Base-by-base conservation (phyloP, 2,329 filamentous ascomycete species). In the Beauveria sp. region DNA sequence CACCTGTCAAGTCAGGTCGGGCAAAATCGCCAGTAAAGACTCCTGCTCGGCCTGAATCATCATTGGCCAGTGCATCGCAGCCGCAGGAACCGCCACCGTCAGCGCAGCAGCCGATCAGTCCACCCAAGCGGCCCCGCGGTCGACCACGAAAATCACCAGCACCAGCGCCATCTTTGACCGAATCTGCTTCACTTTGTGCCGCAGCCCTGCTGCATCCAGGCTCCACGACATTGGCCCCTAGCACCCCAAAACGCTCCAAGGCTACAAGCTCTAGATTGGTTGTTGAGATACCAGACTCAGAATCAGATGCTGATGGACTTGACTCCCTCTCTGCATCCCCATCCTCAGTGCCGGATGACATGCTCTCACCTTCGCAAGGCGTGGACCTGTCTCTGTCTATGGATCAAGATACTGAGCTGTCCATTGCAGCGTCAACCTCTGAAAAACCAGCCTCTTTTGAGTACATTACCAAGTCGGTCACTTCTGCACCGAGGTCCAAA, bases 401-500 rank as follows among this genome's bases (percentile, higher is more conserved):
- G 7, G 74, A 75, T 5, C 78, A 82, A 7, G 77, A 77, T n/a
- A 74, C 73, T 5, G 77, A 81, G 40, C 68, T 78, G 18, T 76
- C 78, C 3, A 66, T 82, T 2, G 64, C 67, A 3, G 64, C 67
- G 28, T 71, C 73, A 20, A 73, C 76, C 0, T 77, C 73, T 0
- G 71, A 75, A 12, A 77, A 84, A 64, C 65, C 73, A 0, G 69
- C 68, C 0, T 67, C 85, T 26, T 85, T 85, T 63, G 67, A 68
- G 28, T 72, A 78, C 64, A 85, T 88, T 56, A 82, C 81, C 0
- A 74, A 76, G 44, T 84, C 84, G 1, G 75, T 88, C 10, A 80
- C 69, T 9, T 75, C 75, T 1, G 77, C 79, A 4, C 79, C 84
- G 3, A 77, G 77, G 14, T 78, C 81, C 0, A 76, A 67, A 4